Base-by-base conservation (phyloP, 768 basidiomycete genomes). In the Cubamyces sp. region DNA sequence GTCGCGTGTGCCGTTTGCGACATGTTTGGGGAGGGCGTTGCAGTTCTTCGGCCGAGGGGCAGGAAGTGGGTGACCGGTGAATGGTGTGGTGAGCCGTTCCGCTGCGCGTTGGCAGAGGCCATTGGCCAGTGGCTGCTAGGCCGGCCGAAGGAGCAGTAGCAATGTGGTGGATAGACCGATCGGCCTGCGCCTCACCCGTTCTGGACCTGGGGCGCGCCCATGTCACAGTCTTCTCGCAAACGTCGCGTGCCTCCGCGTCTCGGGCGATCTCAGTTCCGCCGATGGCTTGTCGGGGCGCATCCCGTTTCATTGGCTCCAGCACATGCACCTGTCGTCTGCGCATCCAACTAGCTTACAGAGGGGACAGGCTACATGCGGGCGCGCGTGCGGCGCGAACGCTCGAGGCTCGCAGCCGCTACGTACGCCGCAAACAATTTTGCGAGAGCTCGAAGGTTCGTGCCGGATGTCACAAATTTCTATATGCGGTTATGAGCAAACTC, bases 151-250 rank as follows among this genome's bases (percentile, higher is more conserved):
- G 7, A 30, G 61, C 54, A 40, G 60, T 42, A n/a, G 28, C 9
- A 28, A 16, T 11, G 18, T 18, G 6, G 5, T 51, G n/a, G 21
- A 40, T 19, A 18, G 40, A 42, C 48, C 48, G 41, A 19, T 59
- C 55, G 21, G 14, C 41, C 40, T 52, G 57, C 57, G 50, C 23
- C 57, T 52, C 57, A 59, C 34, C 43, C 57, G 57, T 50, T 59
- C 57, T 59, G 57, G 57, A 43, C 57, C 57, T 23, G 26, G 52
- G 46, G 45, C 45, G 55, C 55, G 19, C 43, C 46, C 46, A 37
- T 26, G 9, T 11, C 21, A 5, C 42, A 11, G 42, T 43, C 42
- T 43, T 43, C 42, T 5, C 23, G 3, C 45, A 23, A 21, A 25
- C 45, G 45, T 46, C 45, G 45, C 45, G 45, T 46, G 18, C 34